phyloP scores from a whole-genome alignment of 2,329 filamentous ascomycete genomes.

The Monosporascus sp. region DNA sequence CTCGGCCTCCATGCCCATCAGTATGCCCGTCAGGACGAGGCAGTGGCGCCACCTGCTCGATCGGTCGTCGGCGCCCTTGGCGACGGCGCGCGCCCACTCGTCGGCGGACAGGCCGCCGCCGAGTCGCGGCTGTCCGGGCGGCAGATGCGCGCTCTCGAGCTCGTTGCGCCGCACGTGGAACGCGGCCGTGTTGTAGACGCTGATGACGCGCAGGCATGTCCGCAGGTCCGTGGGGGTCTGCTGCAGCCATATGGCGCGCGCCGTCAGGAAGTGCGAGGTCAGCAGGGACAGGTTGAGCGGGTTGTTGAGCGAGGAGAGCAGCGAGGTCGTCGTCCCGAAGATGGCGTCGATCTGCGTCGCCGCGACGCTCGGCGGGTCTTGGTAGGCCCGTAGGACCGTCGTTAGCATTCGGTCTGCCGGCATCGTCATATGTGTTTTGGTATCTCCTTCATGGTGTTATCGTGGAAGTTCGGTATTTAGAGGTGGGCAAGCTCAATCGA shows the following conservation, averaged over 20 bases:
- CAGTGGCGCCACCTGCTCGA: slow-evolving; percentile 76
- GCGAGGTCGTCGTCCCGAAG: slow-evolving; percentile 60
- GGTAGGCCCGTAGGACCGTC: slow-evolving; percentile 57
- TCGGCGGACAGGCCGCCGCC: slow-evolving; percentile 43
- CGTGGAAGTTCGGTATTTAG: no score
- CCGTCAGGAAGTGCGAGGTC: slow-evolving; percentile 65
- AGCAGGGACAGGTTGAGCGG: slow-evolving; percentile 69
- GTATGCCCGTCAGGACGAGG: slow-evolving; percentile 70
- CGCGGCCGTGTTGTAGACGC: slow-evolving; percentile 66
- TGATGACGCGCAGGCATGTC: slow-evolving; percentile 60
- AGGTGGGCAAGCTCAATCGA: no score
- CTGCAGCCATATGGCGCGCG: slow-evolving; percentile 63
- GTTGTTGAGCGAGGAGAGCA: slow-evolving; percentile 66
- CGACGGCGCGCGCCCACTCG: slow-evolving; percentile 51
- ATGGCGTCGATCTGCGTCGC: slow-evolving; percentile 46
- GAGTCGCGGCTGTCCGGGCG: slow-evolving; percentile 21
- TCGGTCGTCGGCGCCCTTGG: slow-evolving; percentile 52
- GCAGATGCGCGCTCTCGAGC: slow-evolving; percentile 30
- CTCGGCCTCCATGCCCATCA: slow-evolving; percentile 68
- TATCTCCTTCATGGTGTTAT: no score
- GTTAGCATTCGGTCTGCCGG: slow-evolving; percentile 62
- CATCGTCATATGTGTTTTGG: slow-evolving; percentile 37
- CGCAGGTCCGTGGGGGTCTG: slow-evolving; percentile 38
- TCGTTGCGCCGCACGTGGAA: slow-evolving; percentile 47
- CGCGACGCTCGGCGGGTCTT: slow-evolving; percentile 44